phyloP scores from a whole-genome alignment of 768 basidiomycete genomes.

The Sistotremastrum niveocremeum region DNA sequence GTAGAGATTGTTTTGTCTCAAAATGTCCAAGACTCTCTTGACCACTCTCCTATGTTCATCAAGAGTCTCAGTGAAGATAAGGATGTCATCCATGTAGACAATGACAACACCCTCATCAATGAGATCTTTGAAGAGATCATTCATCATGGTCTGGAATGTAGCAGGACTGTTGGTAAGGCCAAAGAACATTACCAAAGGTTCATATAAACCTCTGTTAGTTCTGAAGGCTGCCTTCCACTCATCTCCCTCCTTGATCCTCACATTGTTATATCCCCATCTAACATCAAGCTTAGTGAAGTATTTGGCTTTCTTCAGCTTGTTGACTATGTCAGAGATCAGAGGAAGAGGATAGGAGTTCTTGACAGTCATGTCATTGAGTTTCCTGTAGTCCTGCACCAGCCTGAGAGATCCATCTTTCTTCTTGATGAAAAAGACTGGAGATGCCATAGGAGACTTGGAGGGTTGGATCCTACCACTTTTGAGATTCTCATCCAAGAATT shows the following conservation, averaged over 20 bases:
- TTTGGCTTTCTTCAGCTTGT: conserved; percentile 9
- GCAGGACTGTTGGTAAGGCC: conserved; percentile 10
- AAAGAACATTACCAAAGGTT: conserved; percentile 19
- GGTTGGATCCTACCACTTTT: conserved; percentile 8
- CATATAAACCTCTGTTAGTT: conserved; percentile 13
- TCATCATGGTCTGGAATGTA: conserved; percentile 16
- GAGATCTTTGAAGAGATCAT: conserved; percentile 10
- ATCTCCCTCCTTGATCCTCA: conserved; percentile 12
- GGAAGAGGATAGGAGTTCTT: conserved; percentile 17
- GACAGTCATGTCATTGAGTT: conserved; percentile 14
- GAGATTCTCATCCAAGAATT: conserved; percentile 15
- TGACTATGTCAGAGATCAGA: conserved; percentile 16
- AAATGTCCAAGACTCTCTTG: conserved; percentile 10
- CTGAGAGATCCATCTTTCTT: conserved; percentile 23
- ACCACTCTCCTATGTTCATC: no score
- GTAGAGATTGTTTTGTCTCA: conserved; percentile 18
- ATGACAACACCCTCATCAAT: conserved; percentile 11
- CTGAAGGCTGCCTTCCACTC: conserved; percentile 21
- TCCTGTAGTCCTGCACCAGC: conserved; percentile 21
- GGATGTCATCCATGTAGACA: conserved; percentile 17
- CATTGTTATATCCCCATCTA: conserved; percentile 15
- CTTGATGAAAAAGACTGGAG: conserved; percentile 19
- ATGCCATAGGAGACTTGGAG: conserved; percentile 7
- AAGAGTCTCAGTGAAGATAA: conserved; percentile 8
- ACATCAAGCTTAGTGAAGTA: conserved; percentile 21